Percentiles rank a stretch among this genome's conserved stretches.
Evolutionary conservation across 176 grass and related monocot genomes (phyloP).

Genomic region (Poa annua): DNA sequence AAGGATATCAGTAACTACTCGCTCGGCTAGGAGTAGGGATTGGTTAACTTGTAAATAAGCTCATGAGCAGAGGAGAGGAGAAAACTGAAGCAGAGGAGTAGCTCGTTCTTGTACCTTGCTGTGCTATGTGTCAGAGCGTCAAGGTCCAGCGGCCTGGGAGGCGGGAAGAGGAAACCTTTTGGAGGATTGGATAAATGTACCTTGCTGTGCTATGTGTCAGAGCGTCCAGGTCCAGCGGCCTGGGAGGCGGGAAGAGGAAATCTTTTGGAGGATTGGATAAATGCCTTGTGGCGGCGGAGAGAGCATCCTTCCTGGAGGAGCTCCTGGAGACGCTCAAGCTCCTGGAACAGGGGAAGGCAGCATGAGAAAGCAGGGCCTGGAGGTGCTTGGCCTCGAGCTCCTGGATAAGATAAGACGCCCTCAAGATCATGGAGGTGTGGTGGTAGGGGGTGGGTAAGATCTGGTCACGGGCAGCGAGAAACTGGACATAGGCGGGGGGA

Average conservation of each 20-base stretch:
- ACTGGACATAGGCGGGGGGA: neutral
- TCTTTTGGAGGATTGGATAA: neutral
- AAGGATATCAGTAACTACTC: neutral
- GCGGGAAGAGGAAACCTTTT: neutral
- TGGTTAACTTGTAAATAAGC: neutral
- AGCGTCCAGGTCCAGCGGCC: neutral
- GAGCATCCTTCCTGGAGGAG: neutral
- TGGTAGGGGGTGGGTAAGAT: neutral
- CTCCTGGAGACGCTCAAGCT: neutral
- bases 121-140: neutral
- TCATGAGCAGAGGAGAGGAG: neutral
- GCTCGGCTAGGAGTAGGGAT: neutral
- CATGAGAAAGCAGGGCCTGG: neutral
- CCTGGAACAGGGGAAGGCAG: neutral
- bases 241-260: neutral
- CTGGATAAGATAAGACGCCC: neutral
- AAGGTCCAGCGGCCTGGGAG: neutral
- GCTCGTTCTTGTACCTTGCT: neutral
- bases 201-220: neutral
- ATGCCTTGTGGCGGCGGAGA: neutral
- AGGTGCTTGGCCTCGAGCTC: neutral
- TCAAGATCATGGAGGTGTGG: neutral
- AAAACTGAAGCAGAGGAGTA: neutral
- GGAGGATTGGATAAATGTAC: no score
- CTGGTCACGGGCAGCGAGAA: neutral